These are phyloP conservation scores for Rhododendron vialii DNA, from an alignment of 148 eudicot genomes.

Conservation along the genomic window DNA sequence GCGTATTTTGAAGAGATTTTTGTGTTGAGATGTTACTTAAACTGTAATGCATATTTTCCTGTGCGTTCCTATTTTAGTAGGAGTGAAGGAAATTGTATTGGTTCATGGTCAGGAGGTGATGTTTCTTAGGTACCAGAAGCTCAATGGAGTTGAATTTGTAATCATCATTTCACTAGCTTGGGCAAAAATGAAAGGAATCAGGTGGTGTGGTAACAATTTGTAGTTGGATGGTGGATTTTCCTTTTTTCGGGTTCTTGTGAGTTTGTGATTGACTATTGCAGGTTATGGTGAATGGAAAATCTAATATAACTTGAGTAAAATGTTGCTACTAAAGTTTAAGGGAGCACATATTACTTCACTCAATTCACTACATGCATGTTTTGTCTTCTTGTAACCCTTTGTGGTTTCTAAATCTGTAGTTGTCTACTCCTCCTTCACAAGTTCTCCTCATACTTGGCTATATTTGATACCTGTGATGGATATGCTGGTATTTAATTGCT, in stretches of 20 bases:
- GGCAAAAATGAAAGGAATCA: not conserved
- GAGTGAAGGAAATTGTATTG: not conserved
- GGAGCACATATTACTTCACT: not conserved
- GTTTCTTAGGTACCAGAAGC: not conserved
- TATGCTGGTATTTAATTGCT: not conserved
- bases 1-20: not conserved
- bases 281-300: not conserved
- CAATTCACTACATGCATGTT: not conserved
- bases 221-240: not conserved
- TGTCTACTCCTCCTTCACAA: not conserved
- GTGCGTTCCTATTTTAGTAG: not conserved
- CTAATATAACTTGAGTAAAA: not conserved
- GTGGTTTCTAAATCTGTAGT: not conserved
- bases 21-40: not conserved
- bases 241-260: not conserved
- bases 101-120: not conserved
- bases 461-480: not conserved
- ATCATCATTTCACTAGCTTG: not conserved
- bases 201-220: not conserved
- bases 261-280: not conserved
- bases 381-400: not conserved
- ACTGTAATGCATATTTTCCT: not conserved
- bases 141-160: not conserved
- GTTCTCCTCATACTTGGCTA: not conserved
- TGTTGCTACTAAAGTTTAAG: not conserved